Evolutionary conservation across 495 filamentous ascomycete genomes (phyloP).

Genomic region (Niebla homalea): DNA sequence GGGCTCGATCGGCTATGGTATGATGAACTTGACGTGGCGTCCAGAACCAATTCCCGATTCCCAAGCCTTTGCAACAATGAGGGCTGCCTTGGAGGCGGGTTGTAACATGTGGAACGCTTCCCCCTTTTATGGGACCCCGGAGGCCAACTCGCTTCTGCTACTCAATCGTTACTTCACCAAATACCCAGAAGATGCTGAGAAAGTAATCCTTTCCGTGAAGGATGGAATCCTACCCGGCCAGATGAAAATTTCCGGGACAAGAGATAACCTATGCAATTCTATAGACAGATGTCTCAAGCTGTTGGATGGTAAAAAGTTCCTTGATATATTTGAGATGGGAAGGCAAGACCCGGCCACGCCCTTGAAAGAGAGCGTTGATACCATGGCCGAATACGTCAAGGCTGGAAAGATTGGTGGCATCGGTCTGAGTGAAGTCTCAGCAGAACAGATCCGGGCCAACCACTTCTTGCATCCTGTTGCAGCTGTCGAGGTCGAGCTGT

Average conservation of each 20-base stretch:
- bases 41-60: slow-evolving; percentile 40
- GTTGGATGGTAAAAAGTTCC: slow-evolving; percentile 52
- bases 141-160: slow-evolving; percentile 50
- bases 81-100: slow-evolving; percentile 49
- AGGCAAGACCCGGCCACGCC: slow-evolving; percentile 53
- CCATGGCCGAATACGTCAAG: slow-evolving; percentile 49
- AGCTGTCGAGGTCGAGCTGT: slow-evolving; percentile 70
- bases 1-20: slow-evolving; percentile 42
- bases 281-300: slow-evolving; percentile 47
- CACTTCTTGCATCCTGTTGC: slow-evolving; percentile 54
- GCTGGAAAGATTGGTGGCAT: slow-evolving; percentile 71
- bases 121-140: slow-evolving; percentile 63
- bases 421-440: slow-evolving; percentile 57
- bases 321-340: slow-evolving; percentile 74
- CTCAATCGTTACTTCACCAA: slow-evolving; percentile 45
- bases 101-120: slow-evolving; percentile 72
- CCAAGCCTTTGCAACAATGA: slow-evolving; percentile 54
- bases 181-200: slow-evolving; percentile 46
- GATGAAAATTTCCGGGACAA: slow-evolving; percentile 41
- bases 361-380: slow-evolving; percentile 41
- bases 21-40: slow-evolving; percentile 70
- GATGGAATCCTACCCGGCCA: slow-evolving; percentile 29
- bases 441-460: slow-evolving; percentile 62
- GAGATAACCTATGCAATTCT: slow-evolving; percentile 46
- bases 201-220: slow-evolving; percentile 49